Base-by-base conservation (phyloP, 164 flowering plant species). In the Chloranthus sessilifolius region DNA sequence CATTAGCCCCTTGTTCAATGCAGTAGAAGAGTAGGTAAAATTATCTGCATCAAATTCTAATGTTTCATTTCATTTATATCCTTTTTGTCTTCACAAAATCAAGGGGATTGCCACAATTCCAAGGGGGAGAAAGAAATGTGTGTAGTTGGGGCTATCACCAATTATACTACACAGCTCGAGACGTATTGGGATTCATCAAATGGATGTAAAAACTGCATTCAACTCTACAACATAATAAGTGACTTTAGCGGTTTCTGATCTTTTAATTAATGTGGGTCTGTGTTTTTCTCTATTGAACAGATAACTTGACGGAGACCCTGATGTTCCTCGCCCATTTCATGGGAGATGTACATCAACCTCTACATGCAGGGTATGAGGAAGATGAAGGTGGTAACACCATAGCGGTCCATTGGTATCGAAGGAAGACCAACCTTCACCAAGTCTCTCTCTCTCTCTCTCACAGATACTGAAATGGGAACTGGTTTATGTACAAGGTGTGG, bases 21-120 rank as follows among this genome's bases (percentile, higher is more conserved):
- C n/a, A n/a, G n/a, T n/a, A n/a, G n/a, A n/a, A n/a, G n/a, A n/a
- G n/a, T n/a, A n/a, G n/a, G n/a, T n/a, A n/a, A n/a, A n/a, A n/a
- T n/a, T n/a, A n/a, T n/a, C 24, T 39, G 20, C 7, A 19, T n/a
- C 12, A 16, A 22, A 15, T 9, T 9, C 7, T 2, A 19, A 9
- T 41, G 15, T 41, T 23, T 8, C 9, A 15, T 41, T 20, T 5
- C 44, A 41, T 24, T 17, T 12, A 9, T 12, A 21, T 49, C 4
- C 7, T 49, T 34, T 5, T n/a, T 2, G 8, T 11, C 12, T 1
- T 17, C 2, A 3, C n/a, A 7, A 34, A n/a, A n/a, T n/a, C n/a
- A n/a, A 90, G 98, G 98, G 74, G 96, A 90, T 52, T 90, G 98
- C 74, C 73, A 85, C 55, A 86, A 90, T 66, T 77, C 71, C 46